Base-by-base conservation (phyloP, 2,329 filamentous ascomycete genomes). In the Coniochaeta prunicola region DNA sequence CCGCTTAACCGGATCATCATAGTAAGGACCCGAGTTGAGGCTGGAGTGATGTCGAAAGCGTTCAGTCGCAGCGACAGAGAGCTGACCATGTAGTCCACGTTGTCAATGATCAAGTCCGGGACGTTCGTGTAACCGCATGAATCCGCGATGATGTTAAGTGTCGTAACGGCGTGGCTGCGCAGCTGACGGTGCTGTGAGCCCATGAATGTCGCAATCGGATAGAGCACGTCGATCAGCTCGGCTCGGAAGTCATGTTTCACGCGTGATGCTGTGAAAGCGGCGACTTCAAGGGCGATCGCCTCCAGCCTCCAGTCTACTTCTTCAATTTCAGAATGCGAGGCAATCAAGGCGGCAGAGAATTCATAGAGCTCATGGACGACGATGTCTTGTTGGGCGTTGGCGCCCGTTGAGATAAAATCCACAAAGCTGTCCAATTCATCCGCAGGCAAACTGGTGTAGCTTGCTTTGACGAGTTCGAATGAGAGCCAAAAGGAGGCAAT, bases 61-160 rank as follows among this genome's bases (percentile, higher is more conserved):
- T 96, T 97, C 8, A 99, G 81, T 62, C 92, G 90, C 61, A 97
- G 74, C 0, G 90, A 91, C 17, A 99, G 85, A 0, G 94, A 91
- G 68, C 97, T 97, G 61, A 97, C 88, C 74, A 99, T 89, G 70
- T 99, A 99, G 72, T 99, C 94, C 17, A 91, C 92, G 61, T 99
- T 99, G 57, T 89, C 86, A 30, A 97, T 83, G 40, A 99, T 87
- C 63, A 99, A 77, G 17, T 90, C 85, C 28, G 88, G 88, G 4
- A 93, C 88, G 65, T 81, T 86, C 0, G 69, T 62, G 67, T 97
- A 99, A 1, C 83, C 85, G 66, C 91, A 97, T 0, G 88, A 81
- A 2, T 73, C 69, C 1, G 93, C 88, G n/a, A 97, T 78, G 19
- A 86, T 84, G 67, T 97, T 94, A 15, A 99, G 79, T 36, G 90